A percentile compares a stretch with the other conserved stretches of the same genome.
Evolutionary conservation across 225 moss, liverwort and hornwort genomes (phyloP).

Genomic region (Pleurozium schreberi): DNA sequence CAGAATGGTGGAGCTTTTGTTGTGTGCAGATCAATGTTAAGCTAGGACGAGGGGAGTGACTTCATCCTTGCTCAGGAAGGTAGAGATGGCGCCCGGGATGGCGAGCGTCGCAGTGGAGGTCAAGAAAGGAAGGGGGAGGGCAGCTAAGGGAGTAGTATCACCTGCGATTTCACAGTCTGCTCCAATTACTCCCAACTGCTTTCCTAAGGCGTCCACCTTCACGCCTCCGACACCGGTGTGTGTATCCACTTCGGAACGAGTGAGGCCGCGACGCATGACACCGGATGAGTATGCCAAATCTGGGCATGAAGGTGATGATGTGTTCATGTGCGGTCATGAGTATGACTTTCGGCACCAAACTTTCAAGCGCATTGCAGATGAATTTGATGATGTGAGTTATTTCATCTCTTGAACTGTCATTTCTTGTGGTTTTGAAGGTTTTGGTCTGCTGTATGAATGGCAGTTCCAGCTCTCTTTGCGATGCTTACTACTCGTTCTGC

Average conservation of each 20-base stretch:
- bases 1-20: not conserved
- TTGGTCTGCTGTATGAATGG: not conserved
- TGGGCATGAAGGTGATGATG: conserved; percentile 77
- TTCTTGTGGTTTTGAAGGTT: not conserved
- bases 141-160: not conserved
- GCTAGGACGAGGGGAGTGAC: not conserved
- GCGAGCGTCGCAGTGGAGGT: not conserved
- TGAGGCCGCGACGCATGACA: conserved; percentile 42
- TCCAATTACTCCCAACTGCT: conserved; percentile 3
- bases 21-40: not conserved
- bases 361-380: conserved; percentile 82
- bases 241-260: conserved; percentile 1
- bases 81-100: conserved; percentile 14
- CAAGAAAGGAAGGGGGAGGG: conserved; percentile 2
- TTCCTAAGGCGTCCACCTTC: not conserved
- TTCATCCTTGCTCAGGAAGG: not conserved
- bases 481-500: not conserved
- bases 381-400: conserved; percentile 56
- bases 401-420: not conserved
- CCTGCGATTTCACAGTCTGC: not conserved
- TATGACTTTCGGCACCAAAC: conserved; percentile 79
- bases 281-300: conserved; percentile 59
- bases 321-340: conserved; percentile 82
- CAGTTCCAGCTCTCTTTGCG: not conserved
- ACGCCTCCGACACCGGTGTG: conserved; percentile 23